A percentile compares a stretch with the other conserved stretches of the same genome.
phyloP scores from a whole-genome alignment of 2,329 filamentous ascomycete species.

The Cladosporium sp. region DNA sequence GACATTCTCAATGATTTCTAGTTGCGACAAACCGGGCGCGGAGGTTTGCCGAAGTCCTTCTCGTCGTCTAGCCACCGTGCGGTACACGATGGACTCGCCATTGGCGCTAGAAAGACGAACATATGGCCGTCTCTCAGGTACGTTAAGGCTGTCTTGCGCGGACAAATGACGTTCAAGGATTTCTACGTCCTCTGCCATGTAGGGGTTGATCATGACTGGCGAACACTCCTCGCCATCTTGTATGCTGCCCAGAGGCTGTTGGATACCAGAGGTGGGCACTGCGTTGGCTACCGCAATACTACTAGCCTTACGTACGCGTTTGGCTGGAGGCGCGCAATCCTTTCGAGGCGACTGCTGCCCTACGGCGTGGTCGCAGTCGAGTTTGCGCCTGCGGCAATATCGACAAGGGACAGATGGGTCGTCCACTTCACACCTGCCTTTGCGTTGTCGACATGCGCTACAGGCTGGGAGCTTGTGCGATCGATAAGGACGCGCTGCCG shows the following conservation, averaged over 20 bases:
- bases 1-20: slow-evolving; percentile 44
- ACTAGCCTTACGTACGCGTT: neutral
- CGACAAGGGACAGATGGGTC: slow-evolving; percentile 4
- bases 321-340: neutral
- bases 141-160: slow-evolving; percentile 31
- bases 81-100: slow-evolving; percentile 43
- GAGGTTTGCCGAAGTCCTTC: slow-evolving; percentile 37
- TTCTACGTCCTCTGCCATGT: slow-evolving; percentile 44
- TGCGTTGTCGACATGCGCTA: slow-evolving; percentile 12
- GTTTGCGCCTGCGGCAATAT: slow-evolving; percentile 8
- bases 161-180: slow-evolving; percentile 43
- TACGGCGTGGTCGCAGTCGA: slow-evolving; percentile 4
- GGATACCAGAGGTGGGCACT: neutral
- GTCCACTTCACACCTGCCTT: slow-evolving; percentile 9
- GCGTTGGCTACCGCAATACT: neutral
- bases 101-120: slow-evolving; percentile 51
- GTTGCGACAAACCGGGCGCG: slow-evolving; percentile 40
- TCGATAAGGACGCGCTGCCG: slow-evolving; percentile 6
- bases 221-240: slow-evolving; percentile 3
- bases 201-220: slow-evolving; percentile 38
- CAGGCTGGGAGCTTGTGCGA: slow-evolving; percentile 18
- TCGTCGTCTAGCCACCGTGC: slow-evolving; percentile 52
- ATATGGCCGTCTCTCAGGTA: slow-evolving; percentile 43
- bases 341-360: neutral
- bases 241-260: neutral